Percentiles rank a stretch among this genome's conserved stretches.
These are phyloP conservation scores for Lachnellula arida DNA, from an alignment of 2,329 filamentous ascomycete species.

Conservation along the genomic window DNA sequence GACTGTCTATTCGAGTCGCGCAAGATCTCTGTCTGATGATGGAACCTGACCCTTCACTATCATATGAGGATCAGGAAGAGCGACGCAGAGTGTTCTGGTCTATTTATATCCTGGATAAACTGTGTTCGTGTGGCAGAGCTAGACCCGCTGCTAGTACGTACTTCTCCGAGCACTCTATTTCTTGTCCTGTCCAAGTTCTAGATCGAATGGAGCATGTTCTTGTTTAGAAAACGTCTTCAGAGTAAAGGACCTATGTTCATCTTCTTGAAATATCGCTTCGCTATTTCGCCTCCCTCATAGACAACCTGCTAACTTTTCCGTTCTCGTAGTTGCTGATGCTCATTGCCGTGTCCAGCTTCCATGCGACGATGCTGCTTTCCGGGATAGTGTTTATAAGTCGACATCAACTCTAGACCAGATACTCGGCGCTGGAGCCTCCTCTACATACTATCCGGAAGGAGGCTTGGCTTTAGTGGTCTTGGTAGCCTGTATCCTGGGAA, in stretches of 20 bases:
- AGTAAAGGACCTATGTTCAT: too few species aligned
- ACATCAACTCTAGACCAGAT: constrained; percentile 11
- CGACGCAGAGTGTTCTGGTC: constrained; percentile 37
- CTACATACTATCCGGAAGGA: constrained; percentile 17
- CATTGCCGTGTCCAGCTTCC: constrained; percentile 33
- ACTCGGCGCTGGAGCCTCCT: background rate
- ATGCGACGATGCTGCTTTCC: constrained; percentile 23
- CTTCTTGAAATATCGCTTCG: too few species aligned
- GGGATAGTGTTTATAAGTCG: constrained; percentile 18
- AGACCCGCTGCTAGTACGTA: constrained; percentile 27
- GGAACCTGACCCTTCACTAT: constrained; percentile 26
- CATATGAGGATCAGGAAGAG: constrained; percentile 30
- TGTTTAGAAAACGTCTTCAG: too few species aligned
- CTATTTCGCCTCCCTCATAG: too few species aligned
- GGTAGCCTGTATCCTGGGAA: constrained; percentile 33
- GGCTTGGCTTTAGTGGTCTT: constrained; percentile 30
- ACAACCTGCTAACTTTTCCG: too few species aligned
- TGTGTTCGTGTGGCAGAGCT: constrained; percentile 34
- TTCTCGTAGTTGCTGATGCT: constrained; percentile 27
- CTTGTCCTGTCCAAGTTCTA: too few species aligned
- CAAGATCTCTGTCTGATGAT: constrained; percentile 34
- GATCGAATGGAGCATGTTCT: too few species aligned
- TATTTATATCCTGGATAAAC: constrained; percentile 35
- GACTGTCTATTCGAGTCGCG: constrained; percentile 31
- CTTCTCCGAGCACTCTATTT: too few species aligned